Conservation (phyloP, 1,284 basidiomycete species). For the Malassezia vespertilionis region DNA sequence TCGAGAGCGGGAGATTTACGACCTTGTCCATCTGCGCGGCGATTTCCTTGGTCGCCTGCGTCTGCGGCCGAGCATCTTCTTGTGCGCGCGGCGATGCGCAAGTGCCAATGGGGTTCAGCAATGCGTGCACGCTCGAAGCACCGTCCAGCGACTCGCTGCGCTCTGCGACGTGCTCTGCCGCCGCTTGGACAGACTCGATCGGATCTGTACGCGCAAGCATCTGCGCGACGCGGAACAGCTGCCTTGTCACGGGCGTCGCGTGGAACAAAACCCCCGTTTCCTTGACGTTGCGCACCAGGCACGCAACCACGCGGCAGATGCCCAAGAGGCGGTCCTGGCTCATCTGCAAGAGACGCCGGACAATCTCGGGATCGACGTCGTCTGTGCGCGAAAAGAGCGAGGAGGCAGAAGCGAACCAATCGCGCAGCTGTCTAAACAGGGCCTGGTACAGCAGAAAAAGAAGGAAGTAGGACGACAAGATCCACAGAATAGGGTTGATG, state of each 20-base stretch:
- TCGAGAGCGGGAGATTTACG: conserved; percentile 3
- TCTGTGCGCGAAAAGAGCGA: background rate
- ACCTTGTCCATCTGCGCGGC: background rate
- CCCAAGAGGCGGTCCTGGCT: conserved; percentile 3
- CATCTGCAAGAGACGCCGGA: conserved; percentile 2
- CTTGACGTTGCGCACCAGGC: background rate
- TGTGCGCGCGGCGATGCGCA: background rate
- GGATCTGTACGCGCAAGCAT: conserved; percentile 16
- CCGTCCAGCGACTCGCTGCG: background rate
- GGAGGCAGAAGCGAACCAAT: conserved; percentile 7
- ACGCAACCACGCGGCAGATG: conserved; percentile 7
- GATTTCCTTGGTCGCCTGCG: background rate
- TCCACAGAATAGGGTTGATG: conserved; percentile 9
- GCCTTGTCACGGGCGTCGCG: conserved; percentile 6
- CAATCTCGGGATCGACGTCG: background rate
- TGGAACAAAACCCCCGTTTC: conserved; percentile 4
- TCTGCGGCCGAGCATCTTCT: background rate
- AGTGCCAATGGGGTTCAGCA: conserved; percentile 11
- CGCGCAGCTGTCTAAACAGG: conserved; percentile 2
- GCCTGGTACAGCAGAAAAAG: conserved; percentile 6
- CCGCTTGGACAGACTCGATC: background rate
- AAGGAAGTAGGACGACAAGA: conserved; percentile 2
- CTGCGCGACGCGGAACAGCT: conserved; percentile 20
- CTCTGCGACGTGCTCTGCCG: background rate
- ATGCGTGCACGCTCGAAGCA: no score